Conservation (phyloP, 257 asterid genomes). For the Knoxia roxburghii region DNA sequence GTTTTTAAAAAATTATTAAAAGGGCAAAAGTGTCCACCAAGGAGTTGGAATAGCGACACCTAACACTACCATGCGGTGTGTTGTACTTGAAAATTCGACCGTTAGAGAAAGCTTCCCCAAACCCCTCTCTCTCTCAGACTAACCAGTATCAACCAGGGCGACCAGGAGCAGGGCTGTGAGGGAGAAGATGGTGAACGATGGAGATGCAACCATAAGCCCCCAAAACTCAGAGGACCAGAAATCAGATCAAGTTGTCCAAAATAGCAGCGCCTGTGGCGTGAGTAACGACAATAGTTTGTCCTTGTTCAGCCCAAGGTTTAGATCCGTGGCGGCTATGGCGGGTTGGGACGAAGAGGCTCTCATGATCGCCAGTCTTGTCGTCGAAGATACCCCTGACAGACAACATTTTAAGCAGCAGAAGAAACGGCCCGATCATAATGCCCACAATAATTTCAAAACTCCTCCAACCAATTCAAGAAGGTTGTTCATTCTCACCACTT, state of each 20-base stretch:
- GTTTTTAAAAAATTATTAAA: no score
- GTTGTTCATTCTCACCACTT: constrained; percentile 24
- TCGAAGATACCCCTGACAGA: constrained; percentile 91
- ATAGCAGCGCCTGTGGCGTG: constrained; percentile 22
- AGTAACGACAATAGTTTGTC: constrained; percentile 16
- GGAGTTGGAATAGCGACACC: no score
- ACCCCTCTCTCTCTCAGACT: no score
- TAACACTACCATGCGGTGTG: no score
- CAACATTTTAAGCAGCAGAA: constrained; percentile 41
- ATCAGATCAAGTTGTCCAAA: constrained; percentile 21
- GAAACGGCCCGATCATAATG: constrained; percentile 42
- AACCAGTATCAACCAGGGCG: no score
- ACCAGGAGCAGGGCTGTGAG: no score
- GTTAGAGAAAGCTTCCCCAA: constrained; percentile 2
- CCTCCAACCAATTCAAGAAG: constrained; percentile 86
- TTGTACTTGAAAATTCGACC: constrained; percentile 19
- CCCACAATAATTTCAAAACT: constrained; percentile 40
- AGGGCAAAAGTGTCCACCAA: no score
- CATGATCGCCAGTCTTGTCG: constrained; percentile 61
- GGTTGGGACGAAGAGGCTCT: constrained; percentile 99
- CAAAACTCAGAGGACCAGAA: constrained; percentile 19
- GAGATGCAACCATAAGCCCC: constrained; percentile 30
- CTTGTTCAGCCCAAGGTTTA: constrained; percentile 75
- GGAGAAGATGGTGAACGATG: constrained; percentile 32
- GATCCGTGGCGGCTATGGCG: constrained; percentile 92